Base-by-base conservation (phyloP, 2,329 filamentous ascomycete genomes). In the Ceratocystis cubensis region DNA sequence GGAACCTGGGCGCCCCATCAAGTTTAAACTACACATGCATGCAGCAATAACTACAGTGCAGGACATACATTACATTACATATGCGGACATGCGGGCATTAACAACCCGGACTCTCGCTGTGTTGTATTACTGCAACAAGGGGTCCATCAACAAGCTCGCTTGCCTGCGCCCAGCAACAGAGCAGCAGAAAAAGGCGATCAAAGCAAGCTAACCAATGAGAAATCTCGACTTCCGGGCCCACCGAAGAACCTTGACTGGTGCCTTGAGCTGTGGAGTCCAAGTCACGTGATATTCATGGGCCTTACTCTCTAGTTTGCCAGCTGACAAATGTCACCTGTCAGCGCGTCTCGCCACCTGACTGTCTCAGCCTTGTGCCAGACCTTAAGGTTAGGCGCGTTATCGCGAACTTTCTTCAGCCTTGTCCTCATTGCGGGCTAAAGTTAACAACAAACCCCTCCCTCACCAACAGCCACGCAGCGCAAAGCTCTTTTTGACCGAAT, bases 381-480 rank as follows among this genome's bases (percentile, higher is more conserved):
- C 37, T 41, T 41, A 7, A 41, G 37, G 8, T 41, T 13, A 41
- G 37, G 37, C 37, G 37, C 37, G 45, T 5, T 15, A 63, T 63
- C 61, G 22, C 59, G 28, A 63, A 28, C 61, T 46, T 45, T 46
- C 3, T 25, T 63, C 61, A 63, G 61, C 61, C 61, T 63, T 28
- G 61, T n/a, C n/a, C n/a, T 30, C 61, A 41, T 33, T 44, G 10
- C 17, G 20, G 45, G 57, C 30, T 15, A 25, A 61, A 44, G 57
- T n/a, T 33, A 41, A 63, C 28, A 45, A 33, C 64, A 45, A 61
- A 62, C 30, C 20, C 41, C 45, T n/a, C 59, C 5, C 25, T 17
- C 17, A 61, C 20, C 5, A 30, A 56, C 22, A 22, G 20, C 13
- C 50, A 25, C 59, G 33, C 41, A 63, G 17, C 45, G n/a, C 61